A percentile compares a stretch with the other conserved stretches of the same genome.
phyloP scores from a whole-genome alignment of 2,329 filamentous ascomycete species.

The Xylaria polymorpha region DNA sequence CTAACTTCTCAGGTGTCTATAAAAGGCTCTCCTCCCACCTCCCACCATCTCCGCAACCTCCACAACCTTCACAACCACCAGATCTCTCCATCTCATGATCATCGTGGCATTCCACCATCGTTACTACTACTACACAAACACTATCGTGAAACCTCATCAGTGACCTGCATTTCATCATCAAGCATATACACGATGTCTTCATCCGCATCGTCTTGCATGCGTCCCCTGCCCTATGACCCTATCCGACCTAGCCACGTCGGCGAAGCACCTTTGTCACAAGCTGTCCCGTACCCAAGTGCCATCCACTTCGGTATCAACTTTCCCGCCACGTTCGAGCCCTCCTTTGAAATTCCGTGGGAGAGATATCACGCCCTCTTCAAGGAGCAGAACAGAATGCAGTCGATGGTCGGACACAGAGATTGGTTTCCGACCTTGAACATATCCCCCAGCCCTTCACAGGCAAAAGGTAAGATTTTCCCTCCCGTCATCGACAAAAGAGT shows the following conservation, averaged over 20 bases:
- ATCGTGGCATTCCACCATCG: not conserved
- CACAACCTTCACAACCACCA: too few relatives aligned
- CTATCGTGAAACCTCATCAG: not conserved
- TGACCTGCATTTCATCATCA: not conserved
- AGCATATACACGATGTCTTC: not conserved
- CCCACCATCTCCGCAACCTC: not conserved
- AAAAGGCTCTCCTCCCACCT: not conserved
- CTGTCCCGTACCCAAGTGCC: not conserved
- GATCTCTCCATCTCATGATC: not conserved
- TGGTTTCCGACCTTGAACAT: not conserved
- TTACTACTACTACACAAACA: not conserved
- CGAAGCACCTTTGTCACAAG: not conserved
- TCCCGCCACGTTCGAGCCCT: not conserved
- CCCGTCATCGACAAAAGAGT: not conserved
- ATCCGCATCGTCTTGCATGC: not conserved
- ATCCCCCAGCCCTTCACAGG: not conserved
- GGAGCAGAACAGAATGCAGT: not conserved
- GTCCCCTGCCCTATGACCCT: not conserved
- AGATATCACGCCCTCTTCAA: rapidly evolving
- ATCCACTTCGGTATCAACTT: not conserved
- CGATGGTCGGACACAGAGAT: not conserved
- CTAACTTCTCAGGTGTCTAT: not conserved
- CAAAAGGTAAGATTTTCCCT: not conserved
- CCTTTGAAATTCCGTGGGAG: too few relatives aligned
- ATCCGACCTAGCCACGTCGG: not conserved